phyloP scores from a whole-genome alignment of 176 grass and related monocot species.

The Oryza rufipogon region DNA sequence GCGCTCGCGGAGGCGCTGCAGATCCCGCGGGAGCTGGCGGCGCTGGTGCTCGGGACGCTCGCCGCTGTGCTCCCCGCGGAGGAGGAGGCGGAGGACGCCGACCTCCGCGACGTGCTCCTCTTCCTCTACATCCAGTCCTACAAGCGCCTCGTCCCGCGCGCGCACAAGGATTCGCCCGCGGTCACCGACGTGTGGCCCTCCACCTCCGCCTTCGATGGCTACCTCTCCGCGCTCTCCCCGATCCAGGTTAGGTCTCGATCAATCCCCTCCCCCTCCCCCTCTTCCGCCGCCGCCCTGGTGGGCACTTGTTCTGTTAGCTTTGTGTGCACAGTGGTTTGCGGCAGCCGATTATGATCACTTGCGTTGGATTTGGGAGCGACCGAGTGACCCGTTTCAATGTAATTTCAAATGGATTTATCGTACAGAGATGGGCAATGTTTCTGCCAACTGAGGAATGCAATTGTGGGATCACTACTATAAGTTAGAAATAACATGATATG shows the following conservation, averaged over 20 bases:
- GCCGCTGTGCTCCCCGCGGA: slow-evolving; percentile 67
- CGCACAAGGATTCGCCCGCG: slow-evolving; percentile 81
- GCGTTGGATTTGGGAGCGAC: slow-evolving; percentile 22
- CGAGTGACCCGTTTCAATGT: background rate
- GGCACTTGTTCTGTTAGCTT: background rate
- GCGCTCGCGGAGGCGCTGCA: slow-evolving; percentile 78
- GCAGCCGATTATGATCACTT: background rate
- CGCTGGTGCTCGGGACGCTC: slow-evolving; percentile 82
- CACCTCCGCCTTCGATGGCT: slow-evolving; percentile 92
- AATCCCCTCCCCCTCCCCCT: no score
- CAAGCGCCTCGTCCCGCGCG: slow-evolving; percentile 84
- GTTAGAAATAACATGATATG: background rate
- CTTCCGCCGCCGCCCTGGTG: background rate
- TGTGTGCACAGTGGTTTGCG: background rate
- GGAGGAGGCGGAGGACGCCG: slow-evolving; percentile 42
- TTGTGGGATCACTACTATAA: background rate
- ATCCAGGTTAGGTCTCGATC: slow-evolving; percentile 69
- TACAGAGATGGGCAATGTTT: background rate
- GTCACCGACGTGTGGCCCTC: slow-evolving; percentile 93
- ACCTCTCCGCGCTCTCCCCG: slow-evolving; percentile 84
- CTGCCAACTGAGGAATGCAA: background rate
- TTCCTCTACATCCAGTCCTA: slow-evolving; percentile 97
- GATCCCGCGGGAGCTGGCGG: slow-evolving; percentile 78
- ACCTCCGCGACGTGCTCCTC: slow-evolving; percentile 77
- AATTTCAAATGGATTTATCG: background rate